Conservation (phyloP, 139 green algal species). For the Chlorella sp. region DNA sequence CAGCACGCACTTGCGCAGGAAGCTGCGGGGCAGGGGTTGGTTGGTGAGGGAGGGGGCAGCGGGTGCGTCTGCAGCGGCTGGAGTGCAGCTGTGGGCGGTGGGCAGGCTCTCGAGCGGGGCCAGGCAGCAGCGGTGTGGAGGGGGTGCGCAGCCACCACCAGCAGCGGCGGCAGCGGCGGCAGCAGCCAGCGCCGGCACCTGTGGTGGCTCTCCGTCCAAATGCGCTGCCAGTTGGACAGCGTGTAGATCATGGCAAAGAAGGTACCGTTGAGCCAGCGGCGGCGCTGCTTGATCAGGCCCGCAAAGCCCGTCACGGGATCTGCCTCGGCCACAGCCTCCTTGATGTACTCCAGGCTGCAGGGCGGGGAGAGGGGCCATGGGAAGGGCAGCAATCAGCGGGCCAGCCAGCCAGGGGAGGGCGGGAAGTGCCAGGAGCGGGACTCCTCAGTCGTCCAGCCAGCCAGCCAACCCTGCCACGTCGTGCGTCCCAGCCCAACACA, state of each 20-base stretch:
- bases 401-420: background rate
- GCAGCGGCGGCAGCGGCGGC: background rate
- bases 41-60: background rate
- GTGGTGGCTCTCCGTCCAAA: conserved; percentile 53
- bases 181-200: background rate
- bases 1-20: conserved; percentile 32
- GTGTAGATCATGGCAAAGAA: conserved; percentile 60
- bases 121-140: background rate
- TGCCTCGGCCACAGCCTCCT: conserved; percentile 55
- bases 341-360: conserved; percentile 53
- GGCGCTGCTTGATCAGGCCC: conserved; percentile 55
- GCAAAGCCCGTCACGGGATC: conserved; percentile 50
- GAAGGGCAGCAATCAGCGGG: too few species aligned
- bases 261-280: conserved; percentile 57
- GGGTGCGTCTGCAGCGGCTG: too few species aligned
- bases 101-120: background rate
- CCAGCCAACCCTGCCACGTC: too few species aligned
- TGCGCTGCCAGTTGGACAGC: conserved; percentile 49
- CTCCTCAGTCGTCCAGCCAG: too few species aligned
- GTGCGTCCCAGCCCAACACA: background rate
- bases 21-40: conserved; percentile 14
- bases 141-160: background rate
- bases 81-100: too few species aligned
- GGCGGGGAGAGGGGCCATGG: background rate
- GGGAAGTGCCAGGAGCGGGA: background rate